Evolutionary conservation across 2,329 filamentous ascomycete species (phyloP), one percentile per base, ranked within the genome.

Genomic region (Trichoderma koningiopsis): DNA sequence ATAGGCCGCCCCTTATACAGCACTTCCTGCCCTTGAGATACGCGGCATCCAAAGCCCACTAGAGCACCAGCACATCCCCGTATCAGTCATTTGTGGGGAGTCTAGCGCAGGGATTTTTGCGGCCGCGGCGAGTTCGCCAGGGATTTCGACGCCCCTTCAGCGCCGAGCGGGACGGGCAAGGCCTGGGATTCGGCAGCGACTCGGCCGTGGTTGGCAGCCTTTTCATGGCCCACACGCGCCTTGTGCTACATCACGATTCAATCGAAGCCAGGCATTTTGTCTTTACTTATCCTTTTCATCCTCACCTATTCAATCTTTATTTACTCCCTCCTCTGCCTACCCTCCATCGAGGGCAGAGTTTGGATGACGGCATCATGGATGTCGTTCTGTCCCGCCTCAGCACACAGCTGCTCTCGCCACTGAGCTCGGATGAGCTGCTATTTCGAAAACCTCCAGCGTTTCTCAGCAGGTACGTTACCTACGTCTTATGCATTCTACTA

Each of bases 381-480:
- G 69, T 78, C 70, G 71, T 76, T 71, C 75, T 78, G 56, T 73
- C 76, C 72, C 77, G 76, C 69, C 74, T 79, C 56, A 74, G 74
- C 69, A 71, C 69, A 11, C 72, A 76, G 68, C 75, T 78, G 64
- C 76, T 79, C 68, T 77, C 78, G 47, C 77, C 77, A 27, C 76
- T 74, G 40, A 53, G 62, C 43, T 62, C 65, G 57, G 72, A 72
- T 24, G 71, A 75, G 61, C 72, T 72, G 53, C 63, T 58, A 40
- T 31, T 66, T 60, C 29, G 47, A 56, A 68, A 70, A 16, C 35
- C 73, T 8, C 64, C 64, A 19, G 33, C 52, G 27, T 69, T 64
- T 55, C 64, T 70, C 40, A 62, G 62, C 60, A 73, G 72, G 76
- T 77, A 69, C 66, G 74, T 71, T 31, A 40, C 35, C 29, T 6